Base-by-base conservation (phyloP, 352 stramenopile genomes). In the Globisporangium alternatum region DNA sequence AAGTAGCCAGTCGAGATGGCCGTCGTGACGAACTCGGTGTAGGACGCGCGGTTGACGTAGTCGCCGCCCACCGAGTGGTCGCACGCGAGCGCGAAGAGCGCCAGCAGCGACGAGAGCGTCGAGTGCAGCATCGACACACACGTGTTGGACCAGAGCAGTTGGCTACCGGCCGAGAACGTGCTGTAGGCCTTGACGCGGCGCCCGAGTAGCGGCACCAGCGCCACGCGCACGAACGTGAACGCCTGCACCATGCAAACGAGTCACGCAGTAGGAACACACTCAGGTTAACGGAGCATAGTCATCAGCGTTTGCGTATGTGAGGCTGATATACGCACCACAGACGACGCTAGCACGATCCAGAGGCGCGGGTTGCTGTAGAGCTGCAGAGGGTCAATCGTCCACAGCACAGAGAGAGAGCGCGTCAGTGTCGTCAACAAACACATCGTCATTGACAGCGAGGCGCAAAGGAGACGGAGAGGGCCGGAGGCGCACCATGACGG, bases 1-100 rank as follows among this genome's bases (percentile, higher is more conserved):
- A 93, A 93, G 65, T 93, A 93, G 17, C 84, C 64, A 74, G 80
- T 89, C 28, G 84, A 93, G 43, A 91, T 64, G 21, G 77, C 77
- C 0, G 78, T 91, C 17, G 84, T 79, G n/a, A 88, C 56, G 43
- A 81, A 79, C 56, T 81, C 74, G 52, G 65, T 60, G 37, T 65
- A 62, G 15, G 74, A 71, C 19, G 65, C 63, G 28, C 62, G 69
- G 53, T 76, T 81, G 33, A 81, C 74, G 47, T 68, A 78, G 63
- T 81, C 71, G n/a, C 72, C 70, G 4, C 13, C 28, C 28, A 92
- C 60, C 43, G 83, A 92, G 60, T 92, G 80, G 43, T 77, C 70
- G 15, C 64, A 69, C 5, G 75, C 64, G 44, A 93, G 64, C 37
- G 81, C 76, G 15, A 67, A 72, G 60, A 87, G 70, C 17, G 80